Evolutionary conservation across 2,329 filamentous ascomycete genomes (phyloP), one percentile per base, ranked within the genome.

Genomic region (Colletotrichum sublineola): DNA sequence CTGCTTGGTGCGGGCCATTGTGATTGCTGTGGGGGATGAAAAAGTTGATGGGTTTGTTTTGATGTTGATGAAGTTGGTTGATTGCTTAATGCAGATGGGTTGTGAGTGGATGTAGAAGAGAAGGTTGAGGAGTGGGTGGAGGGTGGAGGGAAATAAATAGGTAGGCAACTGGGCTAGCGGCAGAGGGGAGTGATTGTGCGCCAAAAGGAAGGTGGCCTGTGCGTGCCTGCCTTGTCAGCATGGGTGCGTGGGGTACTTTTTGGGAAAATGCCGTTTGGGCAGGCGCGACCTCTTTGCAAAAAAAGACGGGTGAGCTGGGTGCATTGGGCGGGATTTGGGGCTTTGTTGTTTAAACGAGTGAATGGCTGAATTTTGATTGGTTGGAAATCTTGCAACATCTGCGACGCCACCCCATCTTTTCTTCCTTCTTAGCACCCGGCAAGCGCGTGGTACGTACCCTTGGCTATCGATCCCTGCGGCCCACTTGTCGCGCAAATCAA

Each of bases 1-100:
- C 82, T 91, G 89, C 88, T 91, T 91, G 76, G 89, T 91, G 80
- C 89, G 89, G 78, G 89, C 89, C 89, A 91, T 91, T 86, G 80
- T 83, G 79, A 80, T 73, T 79, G 78, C 31, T 55, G 56, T 76
- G 73, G 65, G 44, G 65, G 80, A 78, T 81, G 79, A 74, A 75
- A 75, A 75, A 74, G 74, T 75, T 76, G 78, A 74, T 77, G 77
- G 52, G 75, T 76, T 75, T 79, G 78, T 76, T 78, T 77, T 36
- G 76, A 64, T 75, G 75, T 75, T 77, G 76, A 74, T 52, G 78
- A 75, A 77, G 75, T 67, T 76, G 76, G 74, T 58, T 42, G 76
- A 79, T 77, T 75, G 76, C 73, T 76, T 77, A 75, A 75, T 74
- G 78, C 79, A 78, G 78, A 80, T 80, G 79, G 78, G 79, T 80